Percentiles rank a stretch among this genome's conserved stretches.
These are phyloP conservation scores for Curvularia hawaiiensis DNA, from an alignment of 2,329 filamentous ascomycete species.

Conservation along the genomic window DNA sequence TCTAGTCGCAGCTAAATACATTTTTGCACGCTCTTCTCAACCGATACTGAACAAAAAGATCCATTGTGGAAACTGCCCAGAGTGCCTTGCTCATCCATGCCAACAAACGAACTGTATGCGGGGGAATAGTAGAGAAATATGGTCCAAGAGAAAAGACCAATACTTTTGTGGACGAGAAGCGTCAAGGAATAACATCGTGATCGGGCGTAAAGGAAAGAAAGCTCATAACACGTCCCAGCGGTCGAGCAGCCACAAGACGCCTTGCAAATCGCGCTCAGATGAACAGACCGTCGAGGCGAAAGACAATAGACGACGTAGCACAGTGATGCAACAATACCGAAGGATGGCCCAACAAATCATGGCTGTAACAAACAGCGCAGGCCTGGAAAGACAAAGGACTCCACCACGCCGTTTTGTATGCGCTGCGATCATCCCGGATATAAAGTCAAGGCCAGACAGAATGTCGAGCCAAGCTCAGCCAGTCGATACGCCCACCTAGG, in stretches of 20 bases:
- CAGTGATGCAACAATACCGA: conserved; percentile 28
- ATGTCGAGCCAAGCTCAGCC: conserved; percentile 15
- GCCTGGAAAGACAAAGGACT: conserved; percentile 27
- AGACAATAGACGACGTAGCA: conserved; percentile 16
- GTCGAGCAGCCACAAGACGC: conserved; percentile 21
- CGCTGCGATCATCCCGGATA: conserved; percentile 35
- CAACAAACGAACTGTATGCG: conserved; percentile 9
- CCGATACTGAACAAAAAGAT: conserved; percentile 28
- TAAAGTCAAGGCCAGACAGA: conserved; percentile 18
- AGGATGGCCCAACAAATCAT: conserved; percentile 28
- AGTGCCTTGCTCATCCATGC: conserved; percentile 12
- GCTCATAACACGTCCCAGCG: conserved; percentile 22
- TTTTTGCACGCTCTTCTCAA: conserved; percentile 39
- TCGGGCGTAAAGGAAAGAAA: conserved; percentile 25
- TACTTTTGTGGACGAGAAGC: conserved; percentile 42
- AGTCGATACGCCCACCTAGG: conserved; percentile 38
- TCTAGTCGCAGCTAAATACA: conserved; percentile 43
- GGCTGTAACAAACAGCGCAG: conserved; percentile 31
- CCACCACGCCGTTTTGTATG: conserved; percentile 33
- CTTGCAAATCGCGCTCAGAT: conserved; percentile 21
- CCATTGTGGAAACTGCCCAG: conserved; percentile 19
- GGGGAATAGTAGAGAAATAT: conserved; percentile 30
- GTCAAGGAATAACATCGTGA: conserved; percentile 25
- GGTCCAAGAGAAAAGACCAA: conserved; percentile 31
- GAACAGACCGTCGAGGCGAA: conserved; percentile 18